phyloP scores from a whole-genome alignment of 2,329 filamentous ascomycete genomes.

The Sporothrix phasma region DNA sequence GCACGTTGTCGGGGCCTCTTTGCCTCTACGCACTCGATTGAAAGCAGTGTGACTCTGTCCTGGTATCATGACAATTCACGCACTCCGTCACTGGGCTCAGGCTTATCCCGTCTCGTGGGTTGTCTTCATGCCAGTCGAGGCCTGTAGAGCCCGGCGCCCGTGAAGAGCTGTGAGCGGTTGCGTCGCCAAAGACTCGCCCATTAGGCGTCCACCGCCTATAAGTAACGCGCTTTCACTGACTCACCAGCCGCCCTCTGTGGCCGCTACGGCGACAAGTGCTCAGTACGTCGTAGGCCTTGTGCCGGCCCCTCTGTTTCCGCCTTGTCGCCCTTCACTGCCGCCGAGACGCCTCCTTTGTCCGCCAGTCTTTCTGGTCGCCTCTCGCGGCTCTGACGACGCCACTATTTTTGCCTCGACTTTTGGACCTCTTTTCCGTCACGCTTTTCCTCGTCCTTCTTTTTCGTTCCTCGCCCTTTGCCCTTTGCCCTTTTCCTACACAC shows the following conservation, averaged over 20 bases:
- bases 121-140: not conserved
- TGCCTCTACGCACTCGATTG: too few species aligned
- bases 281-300: not conserved
- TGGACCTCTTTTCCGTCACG: not conserved
- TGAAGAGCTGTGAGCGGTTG: not conserved
- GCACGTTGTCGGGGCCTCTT: too few species aligned
- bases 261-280: too few species aligned
- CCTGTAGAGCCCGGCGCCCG: not conserved
- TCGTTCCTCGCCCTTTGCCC: not conserved
- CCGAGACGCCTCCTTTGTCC: not conserved
- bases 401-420: not conserved
- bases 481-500: not conserved
- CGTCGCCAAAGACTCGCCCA: not conserved
- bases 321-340: not conserved
- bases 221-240: slow-evolving; percentile 5
- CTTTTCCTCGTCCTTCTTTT: not conserved
- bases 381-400: slow-evolving; percentile 5
- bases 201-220: not conserved
- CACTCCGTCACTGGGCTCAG: too few species aligned
- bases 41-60: too few species aligned
- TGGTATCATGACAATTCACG: too few species aligned
- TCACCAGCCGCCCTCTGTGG: not conserved
- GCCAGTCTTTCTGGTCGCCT: not conserved
- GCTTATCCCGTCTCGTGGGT: not conserved
- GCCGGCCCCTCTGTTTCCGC: not conserved